Conservation (phyloP, 371 early-diverging fungal genomes). For the Dichotomocladium elegans region DNA sequence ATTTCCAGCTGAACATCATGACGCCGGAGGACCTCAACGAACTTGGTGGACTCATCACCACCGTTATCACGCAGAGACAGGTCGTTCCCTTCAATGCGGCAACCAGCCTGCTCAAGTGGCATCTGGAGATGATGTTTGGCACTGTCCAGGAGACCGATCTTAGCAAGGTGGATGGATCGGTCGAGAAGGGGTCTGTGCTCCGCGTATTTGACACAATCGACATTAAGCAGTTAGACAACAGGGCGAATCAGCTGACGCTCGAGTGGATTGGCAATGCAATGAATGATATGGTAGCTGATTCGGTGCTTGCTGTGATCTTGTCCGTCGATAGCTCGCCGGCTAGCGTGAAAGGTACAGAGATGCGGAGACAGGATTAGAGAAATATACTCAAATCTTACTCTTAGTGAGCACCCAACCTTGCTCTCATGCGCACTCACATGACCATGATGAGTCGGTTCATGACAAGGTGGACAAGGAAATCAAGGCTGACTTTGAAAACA, state of each 20-base stretch:
- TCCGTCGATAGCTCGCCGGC: constrained; percentile 88
- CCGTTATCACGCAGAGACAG: constrained; percentile 77
- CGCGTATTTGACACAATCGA: constrained; percentile 79
- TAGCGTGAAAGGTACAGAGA: constrained; percentile 72
- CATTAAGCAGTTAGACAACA: constrained; percentile 52
- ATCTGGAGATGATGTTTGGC: constrained; percentile 93
- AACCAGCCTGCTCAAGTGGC: constrained; percentile 79
- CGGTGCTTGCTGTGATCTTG: constrained; percentile 82
- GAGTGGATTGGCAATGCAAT: constrained; percentile 93
- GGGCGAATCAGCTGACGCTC: constrained; percentile 59
- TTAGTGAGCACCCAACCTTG: constrained; percentile 40
- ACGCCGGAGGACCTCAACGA: constrained; percentile 74
- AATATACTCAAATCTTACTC: too few relatives aligned
- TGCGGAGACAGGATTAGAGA: neutral
- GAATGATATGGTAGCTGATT: constrained; percentile 96
- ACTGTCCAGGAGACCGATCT: constrained; percentile 34
- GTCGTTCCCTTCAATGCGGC: constrained; percentile 76
- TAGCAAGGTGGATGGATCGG: constrained; percentile 13
- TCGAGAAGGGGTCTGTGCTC: constrained; percentile 35
- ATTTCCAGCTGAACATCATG: constrained; percentile 87
- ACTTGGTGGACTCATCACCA: constrained; percentile 74
- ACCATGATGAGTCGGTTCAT: constrained; percentile 10
- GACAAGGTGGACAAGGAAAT: constrained; percentile 18
- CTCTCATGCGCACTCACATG: constrained; percentile 24
- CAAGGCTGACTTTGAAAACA: constrained; percentile 27